Base-by-base conservation (phyloP, 2,329 filamentous ascomycete species). In the Cryoendolithus antarcticus region DNA sequence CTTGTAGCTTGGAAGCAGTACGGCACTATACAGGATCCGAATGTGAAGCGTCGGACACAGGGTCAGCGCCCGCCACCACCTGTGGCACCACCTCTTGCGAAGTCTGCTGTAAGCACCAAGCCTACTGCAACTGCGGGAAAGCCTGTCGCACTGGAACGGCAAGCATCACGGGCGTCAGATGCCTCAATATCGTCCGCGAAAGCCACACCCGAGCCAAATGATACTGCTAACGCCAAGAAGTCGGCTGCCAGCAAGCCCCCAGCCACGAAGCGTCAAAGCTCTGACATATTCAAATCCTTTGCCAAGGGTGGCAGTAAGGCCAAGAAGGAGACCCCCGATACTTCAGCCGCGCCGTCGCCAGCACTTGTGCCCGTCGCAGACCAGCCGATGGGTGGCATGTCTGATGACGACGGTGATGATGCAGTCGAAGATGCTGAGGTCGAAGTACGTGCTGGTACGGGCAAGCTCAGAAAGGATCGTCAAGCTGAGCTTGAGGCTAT, bases 281-380 rank as follows among this genome's bases (percentile, higher is more conserved):
- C 78, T 2, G 73, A 74, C 43, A 75, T 93, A 19, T 86, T 91
- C 69, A 79, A 80, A 44, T 82, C 84, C 0, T 93, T 93, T 56
- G 82, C 83, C 9, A 84, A 81, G 52, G 46, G 47, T 24, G 46
- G 48, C 31, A 43, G 8, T 27, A 43, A 32, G 34, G 39, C 40
- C 5, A 52, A 52, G 31, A 53, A 61, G 50, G 56, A 58, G 3
- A 47, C 48, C 4, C 58, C 63, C 9, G 52, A 54, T 32, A 59
- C 48, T 34, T 63, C 62, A 4, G 51, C 52, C 7, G 58, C 57
- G 35, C 49, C 62, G 29, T 61, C 63, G 2, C 56, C 65, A 24
- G 52, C 54, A 28, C 45, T 51, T 13, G 58, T 64, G 44, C 57
- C 40, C 6, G 38, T 40, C 1, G 51, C 55, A 32, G 50, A 56